These are phyloP conservation scores for Chrysoporthe cubensis DNA, from an alignment of 2,329 filamentous ascomycete genomes.

Conservation along the genomic window DNA sequence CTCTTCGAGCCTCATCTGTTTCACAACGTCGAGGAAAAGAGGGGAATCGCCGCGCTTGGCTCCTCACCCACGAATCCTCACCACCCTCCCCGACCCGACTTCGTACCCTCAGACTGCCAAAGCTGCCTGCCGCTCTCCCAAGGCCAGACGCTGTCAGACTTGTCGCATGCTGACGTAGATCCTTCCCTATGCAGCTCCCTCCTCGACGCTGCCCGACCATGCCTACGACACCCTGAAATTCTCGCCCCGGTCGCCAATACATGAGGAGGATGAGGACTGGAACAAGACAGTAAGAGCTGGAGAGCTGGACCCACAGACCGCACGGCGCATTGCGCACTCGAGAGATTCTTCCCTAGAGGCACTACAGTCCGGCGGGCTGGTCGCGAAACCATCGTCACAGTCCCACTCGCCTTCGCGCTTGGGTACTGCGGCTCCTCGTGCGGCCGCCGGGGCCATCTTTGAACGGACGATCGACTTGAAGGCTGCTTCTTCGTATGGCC, in stretches of 20 bases:
- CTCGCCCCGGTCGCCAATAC: constrained; percentile 54
- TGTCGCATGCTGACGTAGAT: constrained; percentile 25
- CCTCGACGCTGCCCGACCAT: constrained; percentile 62
- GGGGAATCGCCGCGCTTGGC: constrained; percentile 23
- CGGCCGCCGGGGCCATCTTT: constrained; percentile 46
- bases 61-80: not conserved
- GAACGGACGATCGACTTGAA: constrained; percentile 62
- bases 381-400: constrained; percentile 39
- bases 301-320: constrained; percentile 43
- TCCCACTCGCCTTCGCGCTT: constrained; percentile 39
- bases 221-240: constrained; percentile 57
- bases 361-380: constrained; percentile 42
- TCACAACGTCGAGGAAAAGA: constrained; percentile 27
- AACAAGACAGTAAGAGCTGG: constrained; percentile 55
- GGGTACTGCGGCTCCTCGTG: constrained; percentile 47
- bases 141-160: not conserved
- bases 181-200: constrained; percentile 52
- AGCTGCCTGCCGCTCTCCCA: not conserved
- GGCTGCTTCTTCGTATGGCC: constrained; percentile 65
- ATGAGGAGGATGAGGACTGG: constrained; percentile 58
- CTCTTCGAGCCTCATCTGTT: constrained; percentile 29
- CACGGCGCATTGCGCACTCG: constrained; percentile 54
- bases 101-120: not conserved
- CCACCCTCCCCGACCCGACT: not conserved
- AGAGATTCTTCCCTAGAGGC: constrained; percentile 64